Evolutionary conservation across 2,329 filamentous ascomycete genomes (phyloP), one percentile per base, ranked within the genome.

Genomic region (Tympanopsis confertula): DNA sequence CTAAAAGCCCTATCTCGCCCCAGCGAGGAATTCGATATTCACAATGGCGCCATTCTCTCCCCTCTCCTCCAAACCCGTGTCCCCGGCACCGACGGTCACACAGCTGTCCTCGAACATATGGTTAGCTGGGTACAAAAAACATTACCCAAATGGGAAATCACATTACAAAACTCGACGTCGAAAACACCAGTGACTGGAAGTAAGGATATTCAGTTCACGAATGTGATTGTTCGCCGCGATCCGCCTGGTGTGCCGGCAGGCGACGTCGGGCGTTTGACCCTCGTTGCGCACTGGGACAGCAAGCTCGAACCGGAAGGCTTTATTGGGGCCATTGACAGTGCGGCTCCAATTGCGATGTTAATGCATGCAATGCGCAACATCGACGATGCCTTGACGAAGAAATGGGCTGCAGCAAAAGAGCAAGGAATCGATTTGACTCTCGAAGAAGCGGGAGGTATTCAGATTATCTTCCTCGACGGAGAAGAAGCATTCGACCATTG

Each of bases 261-360:
- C 0, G 74, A 87, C 52, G 74, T 83, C 13, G 81, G 80, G 37
- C 63, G 82, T 37, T 61, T 93, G 46, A 86, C 83, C 3, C 64
- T 93, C 36, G 86, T 86, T 5, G 86, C 86, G 22, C 86, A 93
- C 53, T 93, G 89, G 54, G 86, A 93, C 50, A 83, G 75, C 54
- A 86, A 86, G 59, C 64, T 80, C 35, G 64, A 64, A 13, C 84
- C 85, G 0, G 54, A 74, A 36, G 84, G 81, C 1, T 93, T 91
- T 51, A 82, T 93, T 36, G 86, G 86, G 1, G 86, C 86, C 1
- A 89, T 77, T 13, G 86, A 94, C 53, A 86, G 82, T 45, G 86
- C 86, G 1, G 86, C 76, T 7, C 85, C 86, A 14, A 91, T 85
- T 55, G 86, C 86, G 0, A 86, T 93, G 63, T 66, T 94, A 41